A percentile compares a stretch with the other conserved stretches of the same genome.
Conservation (phyloP, 345 rosid species). For the Carallia pectinifolia region DNA sequence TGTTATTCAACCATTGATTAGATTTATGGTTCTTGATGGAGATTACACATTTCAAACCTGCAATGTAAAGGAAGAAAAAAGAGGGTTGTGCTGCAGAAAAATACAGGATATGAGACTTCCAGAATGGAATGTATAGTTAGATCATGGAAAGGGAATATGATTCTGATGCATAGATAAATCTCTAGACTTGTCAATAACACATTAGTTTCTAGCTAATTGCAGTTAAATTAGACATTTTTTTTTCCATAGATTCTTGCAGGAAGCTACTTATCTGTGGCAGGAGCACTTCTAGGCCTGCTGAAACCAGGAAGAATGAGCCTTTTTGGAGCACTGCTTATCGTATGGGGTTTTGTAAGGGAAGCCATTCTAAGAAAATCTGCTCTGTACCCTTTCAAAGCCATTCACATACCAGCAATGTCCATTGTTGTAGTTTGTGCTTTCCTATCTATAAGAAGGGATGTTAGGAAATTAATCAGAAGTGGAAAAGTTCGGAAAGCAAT, state of each 20-base stretch:
- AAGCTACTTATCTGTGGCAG: conserved; percentile 66
- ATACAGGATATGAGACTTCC: too few relatives aligned
- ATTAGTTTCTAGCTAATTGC: background rate
- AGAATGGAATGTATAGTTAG: background rate
- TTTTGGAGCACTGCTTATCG: conserved; percentile 53
- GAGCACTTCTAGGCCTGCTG: conserved; percentile 52
- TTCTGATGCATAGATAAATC: background rate
- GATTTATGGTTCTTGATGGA: too few relatives aligned
- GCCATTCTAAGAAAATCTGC: conserved; percentile 27
- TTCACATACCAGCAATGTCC: conserved; percentile 40
- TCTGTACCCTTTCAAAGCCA: conserved; percentile 12
- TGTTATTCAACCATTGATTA: too few relatives aligned
- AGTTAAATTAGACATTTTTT: background rate
- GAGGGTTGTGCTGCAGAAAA: too few relatives aligned
- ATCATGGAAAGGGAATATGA: background rate
- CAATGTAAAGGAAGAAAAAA: too few relatives aligned
- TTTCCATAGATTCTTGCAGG: conserved; percentile 66
- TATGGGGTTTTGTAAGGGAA: conserved; percentile 63
- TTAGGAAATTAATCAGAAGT: conserved; percentile 49
- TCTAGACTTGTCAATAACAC: background rate
- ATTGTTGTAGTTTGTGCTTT: conserved; percentile 53
- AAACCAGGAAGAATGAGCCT: conserved; percentile 58
- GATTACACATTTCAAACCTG: too few relatives aligned
- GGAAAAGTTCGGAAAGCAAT: conserved; percentile 26
- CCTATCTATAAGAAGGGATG: conserved; percentile 60